These are phyloP conservation scores for Penicillium daleae DNA, from an alignment of 495 filamentous ascomycete species.

Conservation along the genomic window DNA sequence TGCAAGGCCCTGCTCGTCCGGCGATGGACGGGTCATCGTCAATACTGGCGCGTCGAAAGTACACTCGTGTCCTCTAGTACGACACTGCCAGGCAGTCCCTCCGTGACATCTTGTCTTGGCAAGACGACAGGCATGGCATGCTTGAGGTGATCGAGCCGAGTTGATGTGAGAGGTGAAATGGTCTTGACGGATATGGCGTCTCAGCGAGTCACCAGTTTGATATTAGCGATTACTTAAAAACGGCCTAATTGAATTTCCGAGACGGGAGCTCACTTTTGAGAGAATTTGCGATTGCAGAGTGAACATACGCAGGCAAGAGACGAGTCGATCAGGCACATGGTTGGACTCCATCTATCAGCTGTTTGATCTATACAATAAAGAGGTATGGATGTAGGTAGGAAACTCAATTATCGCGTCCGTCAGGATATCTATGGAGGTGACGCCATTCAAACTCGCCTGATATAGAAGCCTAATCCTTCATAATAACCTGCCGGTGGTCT, in stretches of 20 bases:
- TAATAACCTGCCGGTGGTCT: too few relatives aligned
- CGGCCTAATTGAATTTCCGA: not conserved
- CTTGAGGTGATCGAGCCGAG: not conserved
- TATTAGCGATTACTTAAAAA: not conserved
- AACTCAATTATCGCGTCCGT: too few relatives aligned
- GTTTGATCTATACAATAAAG: too few relatives aligned
- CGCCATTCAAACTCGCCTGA: too few relatives aligned
- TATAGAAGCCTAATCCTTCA: too few relatives aligned
- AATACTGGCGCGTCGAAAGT: not conserved
- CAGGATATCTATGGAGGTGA: too few relatives aligned
- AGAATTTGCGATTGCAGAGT: not conserved
- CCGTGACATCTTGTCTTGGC: not conserved
- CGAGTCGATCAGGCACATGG: too few relatives aligned
- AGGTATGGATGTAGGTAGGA: too few relatives aligned
- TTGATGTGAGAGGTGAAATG: not conserved
- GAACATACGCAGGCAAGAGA: not conserved
- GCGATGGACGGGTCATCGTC: not conserved
- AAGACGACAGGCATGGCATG: not conserved
- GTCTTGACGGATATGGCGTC: constrained; percentile 1
- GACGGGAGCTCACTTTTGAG: not conserved
- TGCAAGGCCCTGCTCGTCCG: not conserved
- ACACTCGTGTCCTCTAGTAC: not conserved
- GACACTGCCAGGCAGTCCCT: not conserved
- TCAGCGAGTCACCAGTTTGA: not conserved
- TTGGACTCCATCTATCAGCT: too few relatives aligned